Evolutionary conservation across 129 eudicot genomes (phyloP), one percentile per base, ranked within the genome.

Genomic region (Flaveria brownii): DNA sequence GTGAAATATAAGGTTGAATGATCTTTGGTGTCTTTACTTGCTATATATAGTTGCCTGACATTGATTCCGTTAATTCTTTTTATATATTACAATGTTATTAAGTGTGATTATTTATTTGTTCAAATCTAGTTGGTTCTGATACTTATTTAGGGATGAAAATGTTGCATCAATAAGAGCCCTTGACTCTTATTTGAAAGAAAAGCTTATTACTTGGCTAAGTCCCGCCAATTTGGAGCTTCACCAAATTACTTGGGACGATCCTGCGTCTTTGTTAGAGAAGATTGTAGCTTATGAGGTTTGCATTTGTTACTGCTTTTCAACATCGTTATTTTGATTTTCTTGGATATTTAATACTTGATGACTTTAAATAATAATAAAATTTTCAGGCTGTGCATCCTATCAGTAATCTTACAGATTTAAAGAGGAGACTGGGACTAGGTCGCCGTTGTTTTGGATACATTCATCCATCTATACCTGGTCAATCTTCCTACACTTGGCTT

Each of bases 301-400:
- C 54, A 70, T 74, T 51, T 81, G 18, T 64, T 52, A 62, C 68
- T 10, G 49, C 39, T 42, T 54, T 57, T 61, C 13, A 68, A 9
- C 67, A 56, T 14, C 57, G 12, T 72, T 67, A 28, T 25, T 59
- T 25, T 74, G 6, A 59, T 14, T 47, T 30, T 69, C 22, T 26
- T 64, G 20, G 3, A 15, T 42, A 26, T 47, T 51, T 12, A 50
- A 20, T 28, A 18, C 63, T 36, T 33, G 65, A 13, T 39, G 68
- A 67, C 42, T 72, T 76, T 50, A 73, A 36, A 36, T 49, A 69
- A 54, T 36, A 62, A 45, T 26, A 45, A 8, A 70, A 43, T 80
- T 45, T 74, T 72, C 88, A 91, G 98, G 98, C 98, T 78, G 98
- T 93, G 70, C 98, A 93, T 84, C 98, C 98, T 45, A 93, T 93